Conservation (phyloP, 305 asterid species). For the Plantago coronopus region DNA sequence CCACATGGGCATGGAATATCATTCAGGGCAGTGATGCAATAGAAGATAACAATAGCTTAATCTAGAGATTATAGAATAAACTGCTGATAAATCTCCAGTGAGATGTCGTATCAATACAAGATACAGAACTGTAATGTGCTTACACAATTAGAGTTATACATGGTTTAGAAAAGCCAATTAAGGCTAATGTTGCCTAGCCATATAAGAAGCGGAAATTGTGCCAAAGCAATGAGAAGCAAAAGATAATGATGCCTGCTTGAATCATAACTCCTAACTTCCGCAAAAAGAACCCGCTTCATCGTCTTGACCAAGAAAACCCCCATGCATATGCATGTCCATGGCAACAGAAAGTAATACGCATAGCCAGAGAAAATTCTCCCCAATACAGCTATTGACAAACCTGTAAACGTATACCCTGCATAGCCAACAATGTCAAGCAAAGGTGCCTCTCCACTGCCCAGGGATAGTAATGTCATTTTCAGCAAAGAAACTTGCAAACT, state of each 20-base stretch:
- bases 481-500: constrained; percentile 48
- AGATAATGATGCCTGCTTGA: constrained; percentile 58
- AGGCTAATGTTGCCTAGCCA: constrained; percentile 57
- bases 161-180: constrained; percentile 40
- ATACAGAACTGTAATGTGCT: not conserved
- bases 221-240: constrained; percentile 53
- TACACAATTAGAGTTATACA: not conserved
- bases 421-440: constrained; percentile 63
- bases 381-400: constrained; percentile 50
- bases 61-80: constrained; percentile 16
- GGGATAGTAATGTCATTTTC: constrained; percentile 46
- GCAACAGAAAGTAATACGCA: constrained; percentile 53
- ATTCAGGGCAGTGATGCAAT: not conserved
- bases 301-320: constrained; percentile 69
- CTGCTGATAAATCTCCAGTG: constrained; percentile 15
- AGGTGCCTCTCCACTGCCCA: constrained; percentile 70
- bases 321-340: constrained; percentile 69
- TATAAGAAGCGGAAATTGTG: constrained; percentile 47
- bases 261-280: constrained; percentile 51
- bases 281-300: constrained; percentile 62
- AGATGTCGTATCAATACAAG: constrained; percentile 13
- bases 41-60: constrained; percentile 4
- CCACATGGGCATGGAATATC: constrained; percentile 1
- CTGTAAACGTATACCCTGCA: constrained; percentile 57
- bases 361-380: constrained; percentile 48